Conservation (phyloP, 208 protist genomes). For the Lotmaria passim region DNA sequence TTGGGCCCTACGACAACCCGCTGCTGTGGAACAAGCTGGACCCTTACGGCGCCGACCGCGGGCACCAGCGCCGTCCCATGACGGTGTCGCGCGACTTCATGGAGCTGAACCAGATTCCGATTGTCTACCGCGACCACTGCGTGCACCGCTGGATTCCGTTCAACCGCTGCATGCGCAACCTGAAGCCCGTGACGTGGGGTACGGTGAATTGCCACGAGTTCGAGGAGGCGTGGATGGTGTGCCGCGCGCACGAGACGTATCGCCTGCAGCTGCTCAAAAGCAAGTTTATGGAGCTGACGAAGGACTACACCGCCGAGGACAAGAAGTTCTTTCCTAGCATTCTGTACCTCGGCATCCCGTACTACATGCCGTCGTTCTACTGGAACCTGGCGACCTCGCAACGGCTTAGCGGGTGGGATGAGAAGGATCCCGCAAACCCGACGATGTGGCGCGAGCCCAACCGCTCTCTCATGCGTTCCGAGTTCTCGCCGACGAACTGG, state of each 20-base stretch:
- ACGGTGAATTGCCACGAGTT: constrained; percentile 92
- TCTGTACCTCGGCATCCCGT: constrained; percentile 78
- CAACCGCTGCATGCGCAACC: constrained; percentile 80
- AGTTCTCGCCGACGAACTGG: constrained; percentile 91
- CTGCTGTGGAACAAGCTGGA: constrained; percentile 92
- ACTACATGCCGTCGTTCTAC: constrained; percentile 83
- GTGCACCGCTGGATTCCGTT: constrained; percentile 90
- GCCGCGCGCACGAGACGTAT: constrained; percentile 87
- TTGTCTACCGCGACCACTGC: constrained; percentile 89
- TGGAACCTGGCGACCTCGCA: constrained; percentile 86
- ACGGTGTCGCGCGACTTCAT: constrained; percentile 89
- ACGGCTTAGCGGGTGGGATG: constrained; percentile 90
- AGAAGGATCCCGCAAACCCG: constrained; percentile 86
- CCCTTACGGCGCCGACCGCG: constrained; percentile 90
- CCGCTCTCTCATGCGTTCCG: constrained; percentile 87
- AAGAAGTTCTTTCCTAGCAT: constrained; percentile 92
- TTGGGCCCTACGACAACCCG: constrained; percentile 91
- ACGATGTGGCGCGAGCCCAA: constrained; percentile 90
- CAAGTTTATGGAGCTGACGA: constrained; percentile 92
- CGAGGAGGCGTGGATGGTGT: constrained; percentile 89
- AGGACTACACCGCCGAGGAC: constrained; percentile 90
- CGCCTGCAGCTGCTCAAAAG: constrained; percentile 88
- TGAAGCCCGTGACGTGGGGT: constrained; percentile 88
- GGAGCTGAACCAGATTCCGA: constrained; percentile 88
- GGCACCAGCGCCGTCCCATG: constrained; percentile 89